Base-by-base conservation (phyloP, 768 basidiomycete species). In the Naganishia onofrii region DNA sequence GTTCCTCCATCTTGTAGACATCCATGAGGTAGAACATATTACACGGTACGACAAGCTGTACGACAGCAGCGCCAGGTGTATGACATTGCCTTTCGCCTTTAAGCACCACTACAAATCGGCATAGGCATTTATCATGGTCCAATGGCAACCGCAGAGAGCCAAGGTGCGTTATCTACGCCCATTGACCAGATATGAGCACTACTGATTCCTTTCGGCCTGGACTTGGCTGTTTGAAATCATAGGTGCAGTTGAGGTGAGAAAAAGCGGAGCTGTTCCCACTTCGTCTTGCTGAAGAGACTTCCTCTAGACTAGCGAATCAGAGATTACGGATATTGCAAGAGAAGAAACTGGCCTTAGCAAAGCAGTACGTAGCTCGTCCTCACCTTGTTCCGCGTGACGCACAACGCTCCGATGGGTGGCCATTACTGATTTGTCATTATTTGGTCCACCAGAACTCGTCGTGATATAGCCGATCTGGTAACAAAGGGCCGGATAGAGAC, bases 311-410 rank as follows among this genome's bases (percentile, higher is more conserved):
- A 38, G 90, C 91, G 0, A 89, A 93, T 26, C 91, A 94, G 80
- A 87, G 91, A 21, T 83, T 93, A 70, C 86, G 91, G 68, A 93
- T 88, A 23, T 83, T 82, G 9, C 77, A 79, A 52, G 90, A 93
- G 83, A 98, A 98, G 86, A 93, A 90, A 82, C 87, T 89, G 74
- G 92, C 93, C 0, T 87, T 96, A 23, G 88, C 88, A 1, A 90
- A 90, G 81, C 77, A 84, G 91, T 52, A 92, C 94, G 72, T 91
- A 93, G 58, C 92, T 23, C 48, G 48, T 92, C 83, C 92, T 21
- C 2, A 79, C 21, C 10, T 68, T 36, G 36, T 8, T n/a, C n/a
- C 10, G 9, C 53, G 36, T 5, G 46, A 66, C 42, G 17, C 3
- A 32, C 34, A 28, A 60, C 15, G 28, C 28, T 21, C 19, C 36